Evolutionary conservation across 768 basidiomycete species (phyloP), one percentile per base, ranked within the genome.

Genomic region (Leccinellum albellum): DNA sequence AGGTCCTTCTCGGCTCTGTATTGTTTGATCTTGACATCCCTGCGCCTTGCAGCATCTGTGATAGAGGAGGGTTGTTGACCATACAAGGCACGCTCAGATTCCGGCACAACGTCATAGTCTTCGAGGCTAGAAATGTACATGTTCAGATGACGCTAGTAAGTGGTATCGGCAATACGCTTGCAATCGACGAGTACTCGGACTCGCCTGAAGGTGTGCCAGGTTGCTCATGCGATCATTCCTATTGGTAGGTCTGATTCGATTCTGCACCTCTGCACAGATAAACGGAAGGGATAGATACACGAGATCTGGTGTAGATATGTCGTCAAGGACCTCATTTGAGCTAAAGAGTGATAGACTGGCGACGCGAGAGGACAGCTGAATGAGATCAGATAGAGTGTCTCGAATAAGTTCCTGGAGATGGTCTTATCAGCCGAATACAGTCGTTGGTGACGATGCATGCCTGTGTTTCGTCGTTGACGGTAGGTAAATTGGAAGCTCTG

Each of bases 21-120:
- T 68, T 95, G 94, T 59, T 83, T 86, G 61, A 99, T 97, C 76
- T 97, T 99, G 32, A 87, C 70, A 62, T 96, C 94, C 62, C 97
- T 76, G 55, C 88, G 79, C 66, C 80, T 83, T 1, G 83, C 81
- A 20, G 87, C 81, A 70, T 98, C 89, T 10, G 65, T 71, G 50
- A 86, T 71, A n/a, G 75, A 64, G 9, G 77, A 76, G 10, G 79
- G 61, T 52, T 77, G 79, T 48, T 78, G 78, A 45, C 73, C 75
- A 61, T 86, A 81, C 12, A 92, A 66, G 13, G 70, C 72, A 47
- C 80, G 80, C 62, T 91, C 87, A 3, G 78, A 76, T 31, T 81
- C 77, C 0, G 86, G 79, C 9, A 92, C 73, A 47, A 94, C 77
- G 32, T 81, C 79, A 64, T 92, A 94, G 35, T 76, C 76, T 46